These are phyloP conservation scores for Pharus latifolius DNA, from an alignment of 176 grass and related monocot species.

Conservation along the genomic window DNA sequence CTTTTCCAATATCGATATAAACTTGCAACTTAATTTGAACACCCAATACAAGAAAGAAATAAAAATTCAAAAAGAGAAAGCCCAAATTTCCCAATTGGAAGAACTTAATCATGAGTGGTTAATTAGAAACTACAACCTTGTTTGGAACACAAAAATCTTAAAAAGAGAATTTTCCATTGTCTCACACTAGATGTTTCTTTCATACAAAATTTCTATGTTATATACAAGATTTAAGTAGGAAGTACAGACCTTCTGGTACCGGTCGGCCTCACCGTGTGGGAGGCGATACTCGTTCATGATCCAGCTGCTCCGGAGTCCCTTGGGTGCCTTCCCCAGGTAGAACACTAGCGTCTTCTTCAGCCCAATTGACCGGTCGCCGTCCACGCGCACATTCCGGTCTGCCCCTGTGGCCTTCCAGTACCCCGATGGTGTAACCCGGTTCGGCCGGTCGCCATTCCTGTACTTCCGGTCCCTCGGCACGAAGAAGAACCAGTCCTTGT, in stretches of 20 bases:
- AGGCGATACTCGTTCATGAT: slow-evolving; percentile 99
- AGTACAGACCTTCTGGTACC: slow-evolving; percentile 55
- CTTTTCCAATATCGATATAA: not conserved
- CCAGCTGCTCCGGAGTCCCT: slow-evolving; percentile 83
- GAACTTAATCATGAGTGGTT: too few species aligned
- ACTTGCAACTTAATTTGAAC: not conserved
- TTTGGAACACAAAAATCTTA: too few species aligned
- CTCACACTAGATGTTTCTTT: too few species aligned
- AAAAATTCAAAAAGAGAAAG: not conserved
- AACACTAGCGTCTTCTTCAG: slow-evolving; percentile 99
- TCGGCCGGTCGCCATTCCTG: slow-evolving; percentile 79
- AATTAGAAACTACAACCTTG: too few species aligned
- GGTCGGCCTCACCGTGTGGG: slow-evolving; percentile 52
- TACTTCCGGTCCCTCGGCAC: slow-evolving; percentile 97
- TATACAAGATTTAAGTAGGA: not conserved
- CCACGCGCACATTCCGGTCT: slow-evolving; percentile 58
- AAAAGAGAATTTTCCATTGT: too few species aligned
- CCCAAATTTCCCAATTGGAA: not conserved
- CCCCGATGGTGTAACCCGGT: slow-evolving; percentile 76
- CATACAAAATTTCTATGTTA: too few species aligned
- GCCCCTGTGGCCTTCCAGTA: slow-evolving; percentile 91
- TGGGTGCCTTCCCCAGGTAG: slow-evolving; percentile 90
- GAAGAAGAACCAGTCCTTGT: slow-evolving; percentile 97
- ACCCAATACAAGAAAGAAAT: not conserved
- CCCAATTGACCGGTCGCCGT: slow-evolving; percentile 57